A percentile compares a stretch with the other conserved stretches of the same genome.
phyloP scores from a whole-genome alignment of 495 filamentous ascomycete genomes.

The Amorphotheca resinae region DNA sequence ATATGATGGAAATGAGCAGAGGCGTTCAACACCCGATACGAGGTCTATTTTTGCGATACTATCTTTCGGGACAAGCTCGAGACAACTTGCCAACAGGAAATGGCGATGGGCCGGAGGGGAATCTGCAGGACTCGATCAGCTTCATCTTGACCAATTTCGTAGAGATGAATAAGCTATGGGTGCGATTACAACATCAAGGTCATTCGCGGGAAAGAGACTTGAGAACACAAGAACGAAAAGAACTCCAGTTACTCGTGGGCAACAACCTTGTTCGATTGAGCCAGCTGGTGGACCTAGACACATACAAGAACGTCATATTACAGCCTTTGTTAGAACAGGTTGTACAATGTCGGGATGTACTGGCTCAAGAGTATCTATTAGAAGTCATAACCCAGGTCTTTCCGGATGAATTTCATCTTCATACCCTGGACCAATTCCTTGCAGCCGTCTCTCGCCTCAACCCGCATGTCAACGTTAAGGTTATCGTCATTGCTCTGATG shows the following conservation, averaged over 20 bases:
- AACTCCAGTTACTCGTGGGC: constrained; percentile 88
- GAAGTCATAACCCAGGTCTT: constrained; percentile 99
- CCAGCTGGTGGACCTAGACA: constrained; percentile 87
- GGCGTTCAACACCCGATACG: constrained; percentile 94
- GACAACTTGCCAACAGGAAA: constrained; percentile 72
- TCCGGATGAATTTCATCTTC: constrained; percentile 94
- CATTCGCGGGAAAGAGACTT: constrained; percentile 89
- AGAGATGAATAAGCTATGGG: constrained; percentile 99
- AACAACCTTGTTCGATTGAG: constrained; percentile 92
- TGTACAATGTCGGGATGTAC: constrained; percentile 90
- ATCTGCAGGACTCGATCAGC: constrained; percentile 92
- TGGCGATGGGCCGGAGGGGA: constrained; percentile 89
- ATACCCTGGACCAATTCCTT: constrained; percentile 88
- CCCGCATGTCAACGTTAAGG: constrained; percentile 92
- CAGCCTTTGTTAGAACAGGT: constrained; percentile 89
- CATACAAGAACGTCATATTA: constrained; percentile 84
- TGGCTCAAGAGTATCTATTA: constrained; percentile 93
- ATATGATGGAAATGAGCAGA: constrained; percentile 99
- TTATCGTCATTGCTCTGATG: constrained; percentile 96
- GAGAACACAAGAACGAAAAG: constrained; percentile 85
- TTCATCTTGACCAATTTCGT: constrained; percentile 98
- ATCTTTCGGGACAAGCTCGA: constrained; percentile 83
- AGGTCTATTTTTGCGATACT: constrained; percentile 90
- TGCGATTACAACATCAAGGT: constrained; percentile 91
- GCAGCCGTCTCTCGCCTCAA: constrained; percentile 84